Evolutionary conservation across 768 basidiomycete species (phyloP), one percentile per base, ranked within the genome.

Genomic region (Psilocybe azurescens): DNA sequence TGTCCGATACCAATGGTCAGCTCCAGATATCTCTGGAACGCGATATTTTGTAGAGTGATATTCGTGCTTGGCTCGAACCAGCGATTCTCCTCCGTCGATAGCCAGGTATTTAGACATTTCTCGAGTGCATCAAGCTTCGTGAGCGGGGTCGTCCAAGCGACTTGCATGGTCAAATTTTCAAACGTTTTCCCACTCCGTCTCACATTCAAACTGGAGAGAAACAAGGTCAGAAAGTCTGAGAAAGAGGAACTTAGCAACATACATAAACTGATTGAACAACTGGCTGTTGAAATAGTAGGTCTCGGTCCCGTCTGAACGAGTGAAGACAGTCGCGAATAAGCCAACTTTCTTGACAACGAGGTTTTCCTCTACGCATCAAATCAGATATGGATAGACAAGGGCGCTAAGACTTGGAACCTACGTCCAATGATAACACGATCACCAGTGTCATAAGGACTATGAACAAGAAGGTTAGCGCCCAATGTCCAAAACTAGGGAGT

Each of bases 281-380:
- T 88, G 88, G 65, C 89, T 90, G 76, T 92, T 92, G 76, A 87
- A 92, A 70, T 91, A 93, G 68, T 92, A 93, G 3, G 89, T 88
- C 69, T 92, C 88, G 1, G 89, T 89, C 18, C 91, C 91, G 68
- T 93, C 91, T 14, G 80, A 70, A 33, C 91, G 87, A 36, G 83
- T 73, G 67, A 94, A 94, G 16, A 88, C 81, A 3, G 92, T 93
- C 80, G 90, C 90, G 68, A 93, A 92, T 33, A 94, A 74, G 1
- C 89, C 89, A 80, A 93, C 90, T 75, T 86, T 89, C 74, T 91
- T 93, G 32, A 93, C 92, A 30, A 90, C 82, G 33, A 91, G 70
- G 61, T 89, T 86, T 61, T 93, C 89, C 20, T 82, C 86, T 87
- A 36, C 20, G 24, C 24, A 53, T 8, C 6, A 36, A 55, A 65